Base-by-base conservation (phyloP, 768 basidiomycete species). In the Clitopilus hobsonii region DNA sequence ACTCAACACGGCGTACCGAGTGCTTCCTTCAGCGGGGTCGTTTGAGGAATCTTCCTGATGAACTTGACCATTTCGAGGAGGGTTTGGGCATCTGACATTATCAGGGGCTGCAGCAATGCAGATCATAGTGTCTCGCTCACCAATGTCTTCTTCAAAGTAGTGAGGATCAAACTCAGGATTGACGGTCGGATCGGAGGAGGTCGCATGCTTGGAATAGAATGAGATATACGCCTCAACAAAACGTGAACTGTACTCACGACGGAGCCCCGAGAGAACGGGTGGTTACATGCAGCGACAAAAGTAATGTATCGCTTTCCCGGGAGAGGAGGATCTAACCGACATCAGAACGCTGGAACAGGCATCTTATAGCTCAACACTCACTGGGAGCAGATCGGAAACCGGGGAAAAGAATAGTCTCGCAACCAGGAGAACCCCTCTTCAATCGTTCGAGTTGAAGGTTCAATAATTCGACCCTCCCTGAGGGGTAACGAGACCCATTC, bases 221-320 rank as follows among this genome's bases (percentile, higher is more conserved):
- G 38, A 26, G 16, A 20, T 16, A 51, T n/a, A 23, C 36, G 6
- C 8, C 20, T 38, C 16, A 20, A 5, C 6, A 41, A 18, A 18
- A 41, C 18, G n/a, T 41, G 18, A 3, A 45, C 4, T 7, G 23
- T 6, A 66, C 75, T 36, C 50, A 79, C 79, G 54, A 83, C 75
- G 0, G 76, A 71, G 0, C 82, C 81, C 11, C 80, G 66, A 6
- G 76, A 79, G 58, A 80, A 72, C 1, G 70, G 70, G 49, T 82
- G 75, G 53, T 78, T 77, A n/a, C 71, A 57, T 0, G 69, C 67
- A 3, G 61, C 63, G 2, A 69, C 49, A 16, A 82, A 41, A 0
- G 76, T 73, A 22, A 77, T 45, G 57, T 82, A 82, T 22, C 65
- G 69, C 60, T 76, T 78, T 1, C 72, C 74, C 0, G 69, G 59